Evolutionary conservation across 257 asterid genomes (phyloP), one percentile per base, ranked within the genome.

Genomic region (Vinca minor): DNA sequence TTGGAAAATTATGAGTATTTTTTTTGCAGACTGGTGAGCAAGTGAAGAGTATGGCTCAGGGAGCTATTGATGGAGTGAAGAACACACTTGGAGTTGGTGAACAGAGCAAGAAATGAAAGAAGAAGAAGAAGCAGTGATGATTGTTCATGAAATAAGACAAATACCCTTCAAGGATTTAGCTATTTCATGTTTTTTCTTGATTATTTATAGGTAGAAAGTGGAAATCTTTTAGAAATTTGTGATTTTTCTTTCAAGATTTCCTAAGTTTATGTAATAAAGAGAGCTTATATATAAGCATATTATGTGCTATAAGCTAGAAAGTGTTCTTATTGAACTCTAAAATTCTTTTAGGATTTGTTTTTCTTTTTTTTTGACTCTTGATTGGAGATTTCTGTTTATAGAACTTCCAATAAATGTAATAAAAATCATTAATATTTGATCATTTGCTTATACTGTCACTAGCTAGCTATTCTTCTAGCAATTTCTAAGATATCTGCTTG

Each of bases 51-150:
- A 81, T 83, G 81, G 90, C 90, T 67, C 90, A 87, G 57, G 93
- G 86, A 15, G 90, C 88, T 1, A 65, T 85, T 39, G 95, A 87
- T 66, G 93, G 95, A 2, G 77, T 83, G 70, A 87, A 81, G 78
- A 85, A 81, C 79, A 87, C 85, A 55, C 83, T 87, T 48, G 95
- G 95, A 70, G 73, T 87, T 73, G 78, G 89, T 26, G 84, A 58
- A 0, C 29, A 84, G 4, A 82, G 72, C 52, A 65, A 36, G 83
- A 86, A 84, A 76, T 83, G 78, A 85, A 73, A n/a, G 17, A n/a
- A 50, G 21, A n/a, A n/a, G n/a, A n/a, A n/a, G n/a, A n/a, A n/a
- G n/a, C n/a, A n/a, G n/a, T n/a, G n/a, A n/a, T n/a, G n/a, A n/a
- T n/a, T n/a, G n/a, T n/a, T n/a, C n/a, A n/a, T n/a, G n/a, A n/a